A percentile compares a stretch with the other conserved stretches of the same genome.
phyloP scores from a whole-genome alignment of 2,329 filamentous ascomycete species.

The Pseudogymnoascus sp. region DNA sequence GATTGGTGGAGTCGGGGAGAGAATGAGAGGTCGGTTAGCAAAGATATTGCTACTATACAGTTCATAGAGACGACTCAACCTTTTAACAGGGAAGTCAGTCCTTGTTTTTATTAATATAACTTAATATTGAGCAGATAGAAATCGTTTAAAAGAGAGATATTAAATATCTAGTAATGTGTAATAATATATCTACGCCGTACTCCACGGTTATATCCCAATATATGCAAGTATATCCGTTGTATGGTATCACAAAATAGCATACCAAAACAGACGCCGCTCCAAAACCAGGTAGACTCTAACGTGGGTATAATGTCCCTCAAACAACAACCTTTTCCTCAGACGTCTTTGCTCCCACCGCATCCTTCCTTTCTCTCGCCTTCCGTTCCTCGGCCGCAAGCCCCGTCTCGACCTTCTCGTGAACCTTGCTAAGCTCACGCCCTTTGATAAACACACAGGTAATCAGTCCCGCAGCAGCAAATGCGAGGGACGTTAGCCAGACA shows the following conservation, averaged over 20 bases:
- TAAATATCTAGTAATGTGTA: not conserved
- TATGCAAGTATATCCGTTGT: not conserved
- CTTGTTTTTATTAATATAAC: not conserved
- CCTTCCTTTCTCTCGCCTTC: slow-evolving; percentile 17
- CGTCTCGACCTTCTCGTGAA: slow-evolving; percentile 44
- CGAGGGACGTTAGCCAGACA: slow-evolving; percentile 28
- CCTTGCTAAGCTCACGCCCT: slow-evolving; percentile 36
- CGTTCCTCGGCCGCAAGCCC: slow-evolving; percentile 27
- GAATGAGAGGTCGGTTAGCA: not conserved
- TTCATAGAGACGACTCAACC: not conserved
- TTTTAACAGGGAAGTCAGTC: not conserved
- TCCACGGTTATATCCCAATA: not conserved
- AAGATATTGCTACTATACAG: not conserved
- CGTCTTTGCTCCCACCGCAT: slow-evolving; percentile 8
- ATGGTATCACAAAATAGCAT: not conserved
- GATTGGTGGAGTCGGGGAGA: not conserved
- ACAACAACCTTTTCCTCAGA: slow-evolving; percentile 13
- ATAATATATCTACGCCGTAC: not conserved
- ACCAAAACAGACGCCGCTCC: not conserved
- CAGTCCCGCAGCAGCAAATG: slow-evolving; percentile 29
- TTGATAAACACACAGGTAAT: slow-evolving; percentile 37
- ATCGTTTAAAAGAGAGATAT: not conserved
- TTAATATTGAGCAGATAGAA: not conserved
- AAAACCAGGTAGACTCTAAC: not conserved
- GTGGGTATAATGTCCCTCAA: not conserved